Percentiles rank a stretch among this genome's conserved stretches.
Evolutionary conservation across 2,329 filamentous ascomycete genomes (phyloP).

Genomic region (Pseudocercospora cruenta): DNA sequence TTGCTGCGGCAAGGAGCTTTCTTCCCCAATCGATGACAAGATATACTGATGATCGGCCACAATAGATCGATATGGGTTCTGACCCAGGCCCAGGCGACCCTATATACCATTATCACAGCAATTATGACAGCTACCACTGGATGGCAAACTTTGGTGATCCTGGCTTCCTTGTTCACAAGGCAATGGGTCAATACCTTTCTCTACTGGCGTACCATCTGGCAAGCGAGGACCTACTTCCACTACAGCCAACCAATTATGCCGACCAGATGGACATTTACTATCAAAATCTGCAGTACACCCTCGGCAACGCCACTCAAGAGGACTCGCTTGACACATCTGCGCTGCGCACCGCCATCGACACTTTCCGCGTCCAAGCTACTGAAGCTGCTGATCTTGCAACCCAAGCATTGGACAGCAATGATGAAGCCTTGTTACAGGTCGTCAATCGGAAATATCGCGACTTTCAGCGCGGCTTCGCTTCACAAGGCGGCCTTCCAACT

Average conservation of each 20-base stretch:
- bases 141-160: slow-evolving; percentile 57
- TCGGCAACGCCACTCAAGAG: not conserved
- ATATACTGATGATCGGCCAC: not conserved
- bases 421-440: not conserved
- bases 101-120: slow-evolving; percentile 54
- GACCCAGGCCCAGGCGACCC: slow-evolving; percentile 30
- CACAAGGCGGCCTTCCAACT: not conserved
- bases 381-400: not conserved
- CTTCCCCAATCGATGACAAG: not conserved
- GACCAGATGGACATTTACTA: not conserved
- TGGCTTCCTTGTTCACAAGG: slow-evolving; percentile 54
- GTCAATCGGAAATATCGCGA: not conserved
- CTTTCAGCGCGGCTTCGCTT: not conserved
- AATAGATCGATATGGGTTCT: not conserved
- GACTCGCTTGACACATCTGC: not conserved
- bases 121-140: slow-evolving; percentile 56
- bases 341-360: not conserved
- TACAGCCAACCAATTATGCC: not conserved
- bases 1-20: not conserved
- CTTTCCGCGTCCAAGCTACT: not conserved
- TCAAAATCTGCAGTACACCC: not conserved
- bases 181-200: slow-evolving; percentile 44
- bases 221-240: not conserved
- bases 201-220: not conserved
- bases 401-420: not conserved